Evolutionary conservation across 768 basidiomycete species (phyloP), one percentile per base, ranked within the genome.

Genomic region (Daedalea quercina): DNA sequence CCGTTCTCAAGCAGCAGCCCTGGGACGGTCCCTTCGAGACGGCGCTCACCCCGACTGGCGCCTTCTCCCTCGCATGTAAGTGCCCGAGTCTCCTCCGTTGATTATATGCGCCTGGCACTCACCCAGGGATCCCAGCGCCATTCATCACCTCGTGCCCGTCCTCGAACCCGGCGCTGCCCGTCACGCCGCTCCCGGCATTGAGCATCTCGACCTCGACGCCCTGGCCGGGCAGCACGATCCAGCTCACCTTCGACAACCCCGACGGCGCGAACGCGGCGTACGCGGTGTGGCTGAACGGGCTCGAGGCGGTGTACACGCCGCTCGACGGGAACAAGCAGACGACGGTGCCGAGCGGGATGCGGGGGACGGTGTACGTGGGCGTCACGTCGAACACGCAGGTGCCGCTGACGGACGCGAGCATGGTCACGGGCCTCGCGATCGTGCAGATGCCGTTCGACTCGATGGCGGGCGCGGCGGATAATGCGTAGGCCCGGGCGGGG

Each of bases 381-480:
- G 63, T 80, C 50, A 68, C 82, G 44, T 75, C 70, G 48, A 71
- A 58, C 57, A 68, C 67, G 57, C 68, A 67, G 54, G 54, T 67
- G 19, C 63, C 64, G 15, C 67, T 74, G 28, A 24, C 2, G n/a
- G 44, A 52, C 53, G 69, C 70, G 25, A 76, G 67, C 52, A 79
- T 75, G 24, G 65, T 86, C 35, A 83, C 82, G 28, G 84, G 84
- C 2, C 81, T 80, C 6, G 69, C 74, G 19, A 69, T 83, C 12
- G 31, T 47, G 0, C 52, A 56, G 47, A 54, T 59, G 35, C 52
- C 54, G 23, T 59, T 56, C 43, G 28, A 47, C 31, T 51, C 57
- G 46, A 46, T 46, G 45, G 24, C 45, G 24, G 19, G 34, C 34
- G 34, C 8, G 34, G 34, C 34, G 34, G n/a, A n/a, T n/a, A n/a